Evolutionary conservation across 169 alveolate genomes (phyloP).

Genomic region (Theileria annulata): DNA sequence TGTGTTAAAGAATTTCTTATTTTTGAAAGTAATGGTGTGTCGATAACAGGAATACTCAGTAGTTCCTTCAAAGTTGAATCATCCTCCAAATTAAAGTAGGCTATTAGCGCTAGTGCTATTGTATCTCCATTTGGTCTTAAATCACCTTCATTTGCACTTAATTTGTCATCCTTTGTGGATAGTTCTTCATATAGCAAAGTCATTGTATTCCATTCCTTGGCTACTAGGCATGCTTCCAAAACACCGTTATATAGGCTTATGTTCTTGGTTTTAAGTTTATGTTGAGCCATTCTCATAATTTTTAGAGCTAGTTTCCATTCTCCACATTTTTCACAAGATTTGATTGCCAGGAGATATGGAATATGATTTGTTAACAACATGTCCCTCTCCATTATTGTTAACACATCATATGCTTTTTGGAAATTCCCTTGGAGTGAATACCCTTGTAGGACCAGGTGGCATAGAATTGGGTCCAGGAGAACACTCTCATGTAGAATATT

Average conservation of each 20-base stretch:
- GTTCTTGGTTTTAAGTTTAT: background rate
- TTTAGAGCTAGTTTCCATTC: constrained; percentile 66
- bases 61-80: constrained; percentile 17
- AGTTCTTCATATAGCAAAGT: constrained; percentile 31
- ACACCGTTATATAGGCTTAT: constrained; percentile 56
- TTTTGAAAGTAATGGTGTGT: constrained; percentile 53
- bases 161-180: background rate
- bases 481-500: constrained; percentile 2
- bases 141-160: background rate
- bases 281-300: constrained; percentile 47
- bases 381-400: constrained; percentile 34
- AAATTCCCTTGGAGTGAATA: constrained; percentile 50
- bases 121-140: constrained; percentile 48
- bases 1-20: constrained; percentile 26
- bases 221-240: constrained; percentile 31
- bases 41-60: constrained; percentile 24
- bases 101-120: constrained; percentile 45
- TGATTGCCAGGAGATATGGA: constrained; percentile 45
- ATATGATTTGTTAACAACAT: background rate
- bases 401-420: constrained; percentile 29
- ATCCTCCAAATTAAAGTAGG: constrained; percentile 40
- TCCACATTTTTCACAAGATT: constrained; percentile 53
- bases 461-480: constrained; percentile 6
- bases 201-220: constrained; percentile 61
- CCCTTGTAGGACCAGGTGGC: constrained; percentile 38